Percentiles rank a stretch among this genome's conserved stretches.
Evolutionary conservation across 2,329 filamentous ascomycete genomes (phyloP).

Genomic region (Leptodontidium sp.): DNA sequence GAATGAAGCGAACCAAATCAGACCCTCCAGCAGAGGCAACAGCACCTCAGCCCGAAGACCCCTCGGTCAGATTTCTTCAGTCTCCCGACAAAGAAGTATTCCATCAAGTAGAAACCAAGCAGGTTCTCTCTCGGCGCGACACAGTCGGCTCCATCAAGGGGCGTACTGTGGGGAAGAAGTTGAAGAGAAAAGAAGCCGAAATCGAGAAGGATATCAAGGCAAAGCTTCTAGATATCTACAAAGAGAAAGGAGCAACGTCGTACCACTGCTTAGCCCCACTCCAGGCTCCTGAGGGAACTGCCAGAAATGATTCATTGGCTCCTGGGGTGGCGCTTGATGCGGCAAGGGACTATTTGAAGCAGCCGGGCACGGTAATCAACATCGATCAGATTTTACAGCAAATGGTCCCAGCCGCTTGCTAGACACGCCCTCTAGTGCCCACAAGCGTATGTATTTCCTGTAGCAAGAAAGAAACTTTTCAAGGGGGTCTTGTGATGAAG

Average conservation of each 20-base stretch:
- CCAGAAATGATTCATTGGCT: neutral
- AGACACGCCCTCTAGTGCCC: no score
- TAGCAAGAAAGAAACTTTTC: no score
- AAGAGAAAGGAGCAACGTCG: neutral
- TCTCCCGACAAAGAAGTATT: neutral
- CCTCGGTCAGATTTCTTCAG: neutral
- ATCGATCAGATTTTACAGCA: neutral
- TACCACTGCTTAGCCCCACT: neutral
- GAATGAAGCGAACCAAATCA: neutral
- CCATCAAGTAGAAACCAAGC: neutral
- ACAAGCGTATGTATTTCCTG: no score
- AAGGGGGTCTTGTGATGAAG: no score
- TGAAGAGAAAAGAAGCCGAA: neutral
- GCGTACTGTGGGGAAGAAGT: neutral
- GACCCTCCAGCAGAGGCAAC: neutral
- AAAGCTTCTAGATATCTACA: neutral
- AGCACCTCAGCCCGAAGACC: neutral
- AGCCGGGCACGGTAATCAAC: neutral
- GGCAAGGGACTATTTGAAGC: neutral
- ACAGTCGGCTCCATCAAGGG: conserved; percentile 3
- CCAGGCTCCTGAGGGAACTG: conserved; percentile 1
- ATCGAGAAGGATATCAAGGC: conserved; percentile 1
- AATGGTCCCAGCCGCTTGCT: neutral
- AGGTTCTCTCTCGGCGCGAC: neutral
- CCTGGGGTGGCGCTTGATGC: conserved; percentile 1